Percentiles rank a stretch among this genome's conserved stretches.
Evolutionary conservation across 768 basidiomycete genomes (phyloP).

Genomic region (Rhizopogon salebrosus): DNA sequence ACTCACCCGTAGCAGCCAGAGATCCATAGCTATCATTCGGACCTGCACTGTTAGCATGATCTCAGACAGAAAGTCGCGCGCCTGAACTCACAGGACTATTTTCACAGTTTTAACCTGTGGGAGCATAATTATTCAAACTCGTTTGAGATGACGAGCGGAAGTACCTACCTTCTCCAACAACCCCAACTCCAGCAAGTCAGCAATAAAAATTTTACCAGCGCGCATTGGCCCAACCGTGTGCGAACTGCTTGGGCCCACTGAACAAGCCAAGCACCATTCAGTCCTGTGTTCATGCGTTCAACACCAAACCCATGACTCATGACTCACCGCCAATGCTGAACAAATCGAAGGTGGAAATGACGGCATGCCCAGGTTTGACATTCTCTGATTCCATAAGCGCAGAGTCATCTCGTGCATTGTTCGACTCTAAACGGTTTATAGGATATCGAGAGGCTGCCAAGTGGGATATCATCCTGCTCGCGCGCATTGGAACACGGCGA

Average conservation of each 20-base stretch:
- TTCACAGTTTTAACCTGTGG: constrained; percentile 72
- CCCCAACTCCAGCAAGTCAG: constrained; percentile 61
- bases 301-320: neutral
- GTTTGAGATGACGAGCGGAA: neutral
- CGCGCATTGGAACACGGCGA: neutral
- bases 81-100: constrained; percentile 62
- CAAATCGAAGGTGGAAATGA: constrained; percentile 89
- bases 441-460: constrained; percentile 3
- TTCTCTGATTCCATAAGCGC: constrained; percentile 7
- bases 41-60: constrained; percentile 3
- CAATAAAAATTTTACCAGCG: constrained; percentile 83
- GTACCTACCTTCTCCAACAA: constrained; percentile 60
- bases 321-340: constrained; percentile 83
- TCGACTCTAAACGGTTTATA: constrained; percentile 2
- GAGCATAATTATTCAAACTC: constrained; percentile 1
- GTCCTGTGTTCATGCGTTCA: neutral
- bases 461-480: constrained; percentile 13
- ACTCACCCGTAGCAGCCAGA: constrained; percentile 82
- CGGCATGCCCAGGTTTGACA: constrained; percentile 68
- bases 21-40: constrained; percentile 67
- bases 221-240: constrained; percentile 87
- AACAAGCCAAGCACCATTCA: constrained; percentile 22
- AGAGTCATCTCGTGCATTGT: constrained; percentile 1
- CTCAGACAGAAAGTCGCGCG: constrained; percentile 2
- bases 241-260: constrained; percentile 55